phyloP scores from a whole-genome alignment of 805 yeast genomes.

The Saccharomyces paradoxus region DNA sequence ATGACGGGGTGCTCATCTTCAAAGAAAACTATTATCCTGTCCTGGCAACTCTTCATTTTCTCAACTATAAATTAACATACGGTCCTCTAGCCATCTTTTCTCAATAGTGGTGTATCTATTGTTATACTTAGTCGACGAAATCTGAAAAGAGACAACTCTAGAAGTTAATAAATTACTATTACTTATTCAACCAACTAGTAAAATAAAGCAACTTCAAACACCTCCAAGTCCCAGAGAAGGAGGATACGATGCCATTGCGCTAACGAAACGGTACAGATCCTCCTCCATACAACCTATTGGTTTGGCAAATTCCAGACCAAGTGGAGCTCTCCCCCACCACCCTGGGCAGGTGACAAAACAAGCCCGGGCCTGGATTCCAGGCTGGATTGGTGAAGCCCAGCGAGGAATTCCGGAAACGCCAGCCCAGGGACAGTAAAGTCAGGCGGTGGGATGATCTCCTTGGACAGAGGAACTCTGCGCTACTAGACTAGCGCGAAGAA shows the following conservation, averaged over 20 bases:
- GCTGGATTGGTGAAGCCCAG: background rate
- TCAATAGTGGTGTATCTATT: constrained; percentile 5
- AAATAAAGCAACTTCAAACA: background rate
- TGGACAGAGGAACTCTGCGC: background rate
- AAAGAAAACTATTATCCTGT: background rate
- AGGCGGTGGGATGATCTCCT: too few relatives aligned
- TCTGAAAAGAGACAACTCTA: background rate
- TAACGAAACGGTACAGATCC: background rate
- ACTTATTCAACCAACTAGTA: background rate
- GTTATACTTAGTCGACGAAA: background rate
- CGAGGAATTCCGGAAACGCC: background rate
- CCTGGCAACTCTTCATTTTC: background rate
- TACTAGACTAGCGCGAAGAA: background rate
- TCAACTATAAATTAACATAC: constrained; percentile 33
- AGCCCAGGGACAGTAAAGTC: background rate
- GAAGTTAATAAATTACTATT: background rate
- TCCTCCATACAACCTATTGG: background rate
- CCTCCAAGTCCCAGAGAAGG: background rate
- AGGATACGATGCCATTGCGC: background rate
- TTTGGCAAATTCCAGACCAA: background rate
- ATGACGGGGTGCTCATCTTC: background rate
- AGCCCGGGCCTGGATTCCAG: background rate
- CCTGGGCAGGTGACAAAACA: background rate
- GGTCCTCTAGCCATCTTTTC: constrained; percentile 72
- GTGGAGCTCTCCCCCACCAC: background rate